Conservation (phyloP, 1,284 basidiomycete genomes). For the Thecaphora thlaspeos region DNA sequence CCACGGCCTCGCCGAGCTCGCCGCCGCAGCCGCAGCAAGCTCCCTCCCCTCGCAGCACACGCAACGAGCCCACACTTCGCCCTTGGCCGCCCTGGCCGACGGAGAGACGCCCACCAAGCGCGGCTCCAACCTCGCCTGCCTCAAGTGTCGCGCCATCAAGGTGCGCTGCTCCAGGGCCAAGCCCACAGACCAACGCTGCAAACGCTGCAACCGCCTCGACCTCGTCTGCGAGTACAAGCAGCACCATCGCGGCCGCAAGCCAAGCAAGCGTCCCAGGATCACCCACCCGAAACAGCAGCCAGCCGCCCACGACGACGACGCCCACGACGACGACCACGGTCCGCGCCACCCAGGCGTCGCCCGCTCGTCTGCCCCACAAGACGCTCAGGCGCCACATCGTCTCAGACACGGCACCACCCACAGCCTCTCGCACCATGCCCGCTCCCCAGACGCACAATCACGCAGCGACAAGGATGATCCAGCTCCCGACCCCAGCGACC, state of each 20-base stretch:
- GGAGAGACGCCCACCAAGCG: slow-evolving; percentile 34
- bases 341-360: too few relatives aligned
- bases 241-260: slow-evolving; percentile 35
- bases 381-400: too few relatives aligned
- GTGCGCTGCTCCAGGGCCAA: slow-evolving; percentile 31
- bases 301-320: not conserved
- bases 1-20: too few relatives aligned
- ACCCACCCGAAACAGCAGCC: not conserved
- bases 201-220: slow-evolving; percentile 35
- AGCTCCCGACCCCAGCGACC: not conserved
- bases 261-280: slow-evolving; percentile 15
- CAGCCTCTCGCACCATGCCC: too few relatives aligned
- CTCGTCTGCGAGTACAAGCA: slow-evolving; percentile 34
- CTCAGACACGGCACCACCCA: too few relatives aligned
- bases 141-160: slow-evolving; percentile 39
- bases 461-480: not conserved
- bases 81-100: slow-evolving; percentile 16
- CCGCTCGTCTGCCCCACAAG: too few relatives aligned
- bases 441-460: too few relatives aligned
- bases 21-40: too few relatives aligned
- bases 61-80: too few relatives aligned
- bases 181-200: slow-evolving; percentile 23
- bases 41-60: too few relatives aligned
- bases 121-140: slow-evolving; percentile 33
- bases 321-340: too few relatives aligned